Evolutionary conservation across 352 stramenopile genomes (phyloP).

Genomic region (Globisporangium spinosum): DNA sequence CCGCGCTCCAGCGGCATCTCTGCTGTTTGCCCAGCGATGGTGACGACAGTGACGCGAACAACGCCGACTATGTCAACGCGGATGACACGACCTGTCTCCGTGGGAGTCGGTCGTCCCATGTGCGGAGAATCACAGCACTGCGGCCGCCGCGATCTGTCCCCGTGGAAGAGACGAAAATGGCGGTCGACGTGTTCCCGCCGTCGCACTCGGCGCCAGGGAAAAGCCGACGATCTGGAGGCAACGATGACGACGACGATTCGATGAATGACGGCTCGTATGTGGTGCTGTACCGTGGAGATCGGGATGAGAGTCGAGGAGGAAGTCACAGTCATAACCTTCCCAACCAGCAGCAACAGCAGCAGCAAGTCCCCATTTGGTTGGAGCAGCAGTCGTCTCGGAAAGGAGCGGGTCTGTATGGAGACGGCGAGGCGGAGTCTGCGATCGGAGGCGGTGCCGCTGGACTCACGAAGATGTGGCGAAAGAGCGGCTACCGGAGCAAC

Average conservation of each 20-base stretch:
- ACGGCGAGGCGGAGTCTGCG: constrained; percentile 30
- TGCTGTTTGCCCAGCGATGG: constrained; percentile 38
- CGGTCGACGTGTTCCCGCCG: constrained; percentile 59
- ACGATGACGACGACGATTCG: constrained; percentile 23
- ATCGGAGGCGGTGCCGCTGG: constrained; percentile 54
- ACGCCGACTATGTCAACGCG: constrained; percentile 51
- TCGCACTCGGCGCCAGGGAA: constrained; percentile 68
- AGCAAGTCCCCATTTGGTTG: constrained; percentile 59
- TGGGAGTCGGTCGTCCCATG: constrained; percentile 66
- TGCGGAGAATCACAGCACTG: constrained; percentile 65
- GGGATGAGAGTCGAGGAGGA: constrained; percentile 17
- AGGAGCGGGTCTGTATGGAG: constrained; percentile 22
- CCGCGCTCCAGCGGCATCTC: constrained; percentile 54
- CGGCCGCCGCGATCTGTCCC: constrained; percentile 62
- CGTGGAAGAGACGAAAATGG: constrained; percentile 57
- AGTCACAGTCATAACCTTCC: neutral
- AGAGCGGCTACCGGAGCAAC: constrained; percentile 47
- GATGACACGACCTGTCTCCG: constrained; percentile 57
- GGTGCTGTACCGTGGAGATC: constrained; percentile 17
- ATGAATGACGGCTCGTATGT: constrained; percentile 39
- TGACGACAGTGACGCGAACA: constrained; percentile 40
- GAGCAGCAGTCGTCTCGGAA: constrained; percentile 32
- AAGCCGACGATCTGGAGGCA: constrained; percentile 30
- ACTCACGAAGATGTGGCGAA: constrained; percentile 66
- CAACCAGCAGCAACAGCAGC: constrained; percentile 21